Evolutionary conservation across 1,139 yeast genomes (phyloP), one percentile per base, ranked within the genome.

Genomic region (Geotrichum fermentans): DNA sequence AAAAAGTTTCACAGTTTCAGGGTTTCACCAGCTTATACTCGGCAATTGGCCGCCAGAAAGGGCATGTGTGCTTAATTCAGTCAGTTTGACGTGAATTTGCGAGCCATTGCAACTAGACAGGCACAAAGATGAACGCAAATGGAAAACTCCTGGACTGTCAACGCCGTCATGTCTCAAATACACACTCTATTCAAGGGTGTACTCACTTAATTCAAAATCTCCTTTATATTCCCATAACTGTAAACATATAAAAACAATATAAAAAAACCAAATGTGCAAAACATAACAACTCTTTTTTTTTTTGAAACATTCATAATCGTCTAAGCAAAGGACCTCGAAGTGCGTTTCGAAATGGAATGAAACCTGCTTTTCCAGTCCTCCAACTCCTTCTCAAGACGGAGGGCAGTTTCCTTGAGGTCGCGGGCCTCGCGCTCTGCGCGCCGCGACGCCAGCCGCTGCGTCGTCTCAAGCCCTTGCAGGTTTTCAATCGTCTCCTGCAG

Each of bases 341-440:
- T 29, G 11, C 43, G 22, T 28, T 40, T 40, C 8, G 43, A 30
- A 5, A 40, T 20, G 2, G 40, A 16, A 4, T 47, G 51, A 55
- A 69, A 71, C 52, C 77, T 68, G 42, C 70, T 71, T 59, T 77
- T 78, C 79, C 89, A 80, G 52, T 79, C 81, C 44, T 77, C 72
- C 16, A 83, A 66, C 61, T 86, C 95, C 58, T 73, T 78, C 63
- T 85, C 89, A 55, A 83, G 63, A 51, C 75, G 67, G 52, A 80
- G 64, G 47, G 78, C 67, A 42, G 69, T 69, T 55, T 82, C 87
- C 56, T 77, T 77, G 55, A 76, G 67, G 45, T 79, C 82, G 6
- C 74, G 66, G 10, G 73, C 66, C 53, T 77, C 80, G 43, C 82
- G 66, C 47, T 69, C 71, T 0, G 76, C 69, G 37, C 78, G 64